A percentile compares a stretch with the other conserved stretches of the same genome.
Evolutionary conservation across 1,284 basidiomycete genomes (phyloP).

Genomic region (Pholiota adiposa): DNA sequence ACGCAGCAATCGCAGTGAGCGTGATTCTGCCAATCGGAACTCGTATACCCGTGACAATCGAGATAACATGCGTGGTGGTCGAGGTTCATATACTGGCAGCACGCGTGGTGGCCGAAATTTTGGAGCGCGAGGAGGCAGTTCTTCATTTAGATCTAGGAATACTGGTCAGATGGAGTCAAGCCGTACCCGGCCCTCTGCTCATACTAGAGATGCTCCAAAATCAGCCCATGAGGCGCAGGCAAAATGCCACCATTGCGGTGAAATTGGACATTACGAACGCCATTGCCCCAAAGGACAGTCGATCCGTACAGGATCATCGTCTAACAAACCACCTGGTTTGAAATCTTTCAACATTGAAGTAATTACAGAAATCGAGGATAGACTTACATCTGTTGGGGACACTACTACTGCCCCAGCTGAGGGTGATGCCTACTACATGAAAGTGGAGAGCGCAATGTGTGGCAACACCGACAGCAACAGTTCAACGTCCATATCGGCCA

Average conservation of each 20-base stretch:
- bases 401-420: neutral
- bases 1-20: neutral
- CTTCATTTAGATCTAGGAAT: neutral
- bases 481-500: too few species aligned
- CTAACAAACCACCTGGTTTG: neutral
- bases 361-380: neutral
- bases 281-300: slow-evolving; percentile 5
- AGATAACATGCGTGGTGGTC: neutral
- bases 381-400: neutral
- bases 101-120: neutral
- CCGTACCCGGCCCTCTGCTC: neutral
- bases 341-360: slow-evolving; percentile 13
- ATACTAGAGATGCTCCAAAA: neutral
- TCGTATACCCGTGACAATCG: neutral
- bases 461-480: neutral
- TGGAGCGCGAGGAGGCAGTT: neutral
- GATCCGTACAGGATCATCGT: neutral
- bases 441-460: neutral
- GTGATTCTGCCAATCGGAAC: neutral
- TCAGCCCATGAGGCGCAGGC: neutral
- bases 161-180: neutral
- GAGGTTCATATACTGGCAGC: neutral
- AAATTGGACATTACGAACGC: slow-evolving; percentile 2
- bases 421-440: slow-evolving; percentile 1
- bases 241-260: slow-evolving; percentile 1